Conservation (phyloP, 2,329 filamentous ascomycete genomes). For the Sclerotinia subarctica region DNA sequence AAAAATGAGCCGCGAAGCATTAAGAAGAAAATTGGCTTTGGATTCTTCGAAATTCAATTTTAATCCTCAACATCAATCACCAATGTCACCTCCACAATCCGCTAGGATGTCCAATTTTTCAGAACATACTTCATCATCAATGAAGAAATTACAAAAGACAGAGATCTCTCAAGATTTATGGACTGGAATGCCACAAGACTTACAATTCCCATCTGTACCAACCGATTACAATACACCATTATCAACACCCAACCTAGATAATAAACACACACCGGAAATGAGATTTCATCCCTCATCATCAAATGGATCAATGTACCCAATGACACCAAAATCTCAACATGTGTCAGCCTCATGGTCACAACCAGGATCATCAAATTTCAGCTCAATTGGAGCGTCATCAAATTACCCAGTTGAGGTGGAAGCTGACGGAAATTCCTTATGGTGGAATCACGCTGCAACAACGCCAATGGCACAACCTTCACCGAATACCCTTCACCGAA, state of each 20-base stretch:
- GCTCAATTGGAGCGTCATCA: conserved; percentile 22
- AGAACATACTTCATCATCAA: conserved; percentile 23
- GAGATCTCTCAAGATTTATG: conserved; percentile 37
- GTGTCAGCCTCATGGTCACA: conserved; percentile 32
- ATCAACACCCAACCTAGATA: conserved; percentile 31
- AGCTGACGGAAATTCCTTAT: conserved; percentile 29
- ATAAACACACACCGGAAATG: conserved; percentile 28
- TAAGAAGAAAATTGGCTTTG: conserved; percentile 48
- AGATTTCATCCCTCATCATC: conserved; percentile 26
- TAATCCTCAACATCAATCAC: conserved; percentile 44
- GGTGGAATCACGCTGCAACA: conserved; percentile 36
- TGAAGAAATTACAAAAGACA: conserved; percentile 23
- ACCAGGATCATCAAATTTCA: conserved; percentile 24
- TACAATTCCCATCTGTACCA: conserved; percentile 31
- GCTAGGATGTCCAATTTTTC: conserved; percentile 39
- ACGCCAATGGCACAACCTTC: conserved; percentile 34
- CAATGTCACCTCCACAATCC: conserved; percentile 46
- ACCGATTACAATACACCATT: conserved; percentile 30
- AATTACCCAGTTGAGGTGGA: conserved; percentile 21
- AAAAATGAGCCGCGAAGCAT: conserved; percentile 44
- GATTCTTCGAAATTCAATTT: conserved; percentile 45
- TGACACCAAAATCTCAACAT: conserved; percentile 31
- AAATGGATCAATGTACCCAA: conserved; percentile 26
- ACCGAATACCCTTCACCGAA: conserved; percentile 31
- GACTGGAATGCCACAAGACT: conserved; percentile 33